These are phyloP conservation scores for Aspergillus fructus DNA, from an alignment of 2,329 filamentous ascomycete genomes.

Conservation along the genomic window DNA sequence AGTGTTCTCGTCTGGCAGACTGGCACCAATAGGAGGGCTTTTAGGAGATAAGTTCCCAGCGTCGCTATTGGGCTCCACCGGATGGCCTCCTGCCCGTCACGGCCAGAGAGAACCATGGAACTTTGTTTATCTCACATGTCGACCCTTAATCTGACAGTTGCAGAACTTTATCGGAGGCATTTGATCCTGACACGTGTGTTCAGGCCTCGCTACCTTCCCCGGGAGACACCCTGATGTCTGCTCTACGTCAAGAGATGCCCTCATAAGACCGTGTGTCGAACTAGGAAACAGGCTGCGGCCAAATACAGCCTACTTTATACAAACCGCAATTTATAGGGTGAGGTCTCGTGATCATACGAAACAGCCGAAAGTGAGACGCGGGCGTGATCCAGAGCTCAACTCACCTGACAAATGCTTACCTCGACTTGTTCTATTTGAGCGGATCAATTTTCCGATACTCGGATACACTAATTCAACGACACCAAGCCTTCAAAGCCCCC, in stretches of 20 bases:
- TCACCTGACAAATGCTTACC: neutral
- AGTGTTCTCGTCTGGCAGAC: neutral
- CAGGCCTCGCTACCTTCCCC: neutral
- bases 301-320: too few relatives aligned
- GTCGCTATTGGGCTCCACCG: conserved; percentile 19
- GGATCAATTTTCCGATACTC: neutral
- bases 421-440: neutral
- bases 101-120: neutral
- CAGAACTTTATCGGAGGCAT: too few relatives aligned
- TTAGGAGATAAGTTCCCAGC: conserved; percentile 24
- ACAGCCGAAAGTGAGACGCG: neutral
- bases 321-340: neutral
- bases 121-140: too few relatives aligned
- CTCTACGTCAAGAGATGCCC: neutral
- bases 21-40: conserved; percentile 21
- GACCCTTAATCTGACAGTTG: too few relatives aligned
- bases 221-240: too few relatives aligned
- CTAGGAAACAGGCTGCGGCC: too few relatives aligned
- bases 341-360: neutral
- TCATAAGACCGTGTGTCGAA: too few relatives aligned
- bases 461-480: neutral
- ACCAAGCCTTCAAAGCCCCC: neutral
- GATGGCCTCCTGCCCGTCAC: neutral
- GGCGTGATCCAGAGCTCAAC: neutral
- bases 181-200: too few relatives aligned